A percentile compares a stretch with the other conserved stretches of the same genome.
Evolutionary conservation across 2,329 filamentous ascomycete genomes (phyloP).

Genomic region (Penicillium concentricum): DNA sequence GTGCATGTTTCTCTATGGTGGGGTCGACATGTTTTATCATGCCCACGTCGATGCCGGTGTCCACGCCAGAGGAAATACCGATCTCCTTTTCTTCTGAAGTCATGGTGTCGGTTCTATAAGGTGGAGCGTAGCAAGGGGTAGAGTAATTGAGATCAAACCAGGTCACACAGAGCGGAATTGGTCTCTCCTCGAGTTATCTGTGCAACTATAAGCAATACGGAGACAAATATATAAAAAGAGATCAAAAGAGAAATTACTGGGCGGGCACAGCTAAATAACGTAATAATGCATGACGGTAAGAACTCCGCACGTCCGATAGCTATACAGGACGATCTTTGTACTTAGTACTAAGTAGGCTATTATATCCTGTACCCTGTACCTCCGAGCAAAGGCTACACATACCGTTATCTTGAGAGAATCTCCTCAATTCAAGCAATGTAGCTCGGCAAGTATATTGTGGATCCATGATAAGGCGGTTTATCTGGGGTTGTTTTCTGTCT

Average conservation of each 20-base stretch:
- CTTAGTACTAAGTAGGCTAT: neutral
- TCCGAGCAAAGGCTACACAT: no score
- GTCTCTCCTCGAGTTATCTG: neutral
- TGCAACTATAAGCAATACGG: neutral
- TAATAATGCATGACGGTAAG: neutral
- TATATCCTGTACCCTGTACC: neutral
- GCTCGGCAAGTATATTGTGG: neutral
- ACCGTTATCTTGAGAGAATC: neutral
- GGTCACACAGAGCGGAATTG: neutral
- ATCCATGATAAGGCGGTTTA: neutral
- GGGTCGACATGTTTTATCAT: constrained; percentile 24
- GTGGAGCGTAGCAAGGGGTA: no score
- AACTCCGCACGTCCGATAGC: neutral
- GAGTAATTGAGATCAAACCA: neutral
- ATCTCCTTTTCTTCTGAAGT: constrained; percentile 42
- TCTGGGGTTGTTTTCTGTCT: neutral
- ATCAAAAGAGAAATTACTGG: neutral
- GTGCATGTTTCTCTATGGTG: constrained; percentile 52
- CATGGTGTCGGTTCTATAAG: neutral
- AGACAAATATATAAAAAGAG: neutral
- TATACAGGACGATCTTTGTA: neutral
- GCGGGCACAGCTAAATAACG: neutral
- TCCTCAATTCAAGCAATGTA: neutral
- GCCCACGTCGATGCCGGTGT: constrained; percentile 25
- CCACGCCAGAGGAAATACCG: constrained; percentile 25